phyloP scores from a whole-genome alignment of 2,329 filamentous ascomycete species.

The Aspergillus aculeatus region DNA sequence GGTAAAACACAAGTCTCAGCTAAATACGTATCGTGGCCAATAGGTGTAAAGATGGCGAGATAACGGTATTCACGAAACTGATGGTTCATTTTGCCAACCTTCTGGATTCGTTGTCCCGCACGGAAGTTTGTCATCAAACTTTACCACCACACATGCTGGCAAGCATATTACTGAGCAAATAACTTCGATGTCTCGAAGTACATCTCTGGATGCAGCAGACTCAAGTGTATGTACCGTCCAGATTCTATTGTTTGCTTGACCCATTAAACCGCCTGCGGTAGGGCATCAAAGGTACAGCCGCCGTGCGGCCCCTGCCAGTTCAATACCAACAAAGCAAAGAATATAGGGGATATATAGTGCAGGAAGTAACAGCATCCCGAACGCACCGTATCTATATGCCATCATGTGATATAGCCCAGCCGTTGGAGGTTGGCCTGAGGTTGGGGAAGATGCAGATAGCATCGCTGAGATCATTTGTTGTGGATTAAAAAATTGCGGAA shows the following conservation, averaged over 20 bases:
- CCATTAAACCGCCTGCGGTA: background rate
- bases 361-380: background rate
- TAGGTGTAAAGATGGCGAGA: background rate
- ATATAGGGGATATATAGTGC: background rate
- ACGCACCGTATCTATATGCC: background rate
- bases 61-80: background rate
- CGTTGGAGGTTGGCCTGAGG: background rate
- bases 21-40: background rate
- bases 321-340: background rate
- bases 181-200: background rate
- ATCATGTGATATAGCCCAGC: background rate
- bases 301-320: background rate
- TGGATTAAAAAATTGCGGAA: constrained; percentile 81
- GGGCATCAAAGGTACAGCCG: background rate
- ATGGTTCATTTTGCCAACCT: background rate
- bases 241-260: background rate
- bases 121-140: background rate
- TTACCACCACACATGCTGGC: background rate
- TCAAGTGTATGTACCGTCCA: background rate
- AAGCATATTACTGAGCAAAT: background rate
- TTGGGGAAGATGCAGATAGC: background rate
- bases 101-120: background rate
- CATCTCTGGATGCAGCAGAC: background rate
- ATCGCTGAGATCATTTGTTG: constrained; percentile 58
- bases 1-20: background rate